Evolutionary conservation across 2,329 filamentous ascomycete genomes (phyloP), one percentile per base, ranked within the genome.

Genomic region (Apiospora marii): DNA sequence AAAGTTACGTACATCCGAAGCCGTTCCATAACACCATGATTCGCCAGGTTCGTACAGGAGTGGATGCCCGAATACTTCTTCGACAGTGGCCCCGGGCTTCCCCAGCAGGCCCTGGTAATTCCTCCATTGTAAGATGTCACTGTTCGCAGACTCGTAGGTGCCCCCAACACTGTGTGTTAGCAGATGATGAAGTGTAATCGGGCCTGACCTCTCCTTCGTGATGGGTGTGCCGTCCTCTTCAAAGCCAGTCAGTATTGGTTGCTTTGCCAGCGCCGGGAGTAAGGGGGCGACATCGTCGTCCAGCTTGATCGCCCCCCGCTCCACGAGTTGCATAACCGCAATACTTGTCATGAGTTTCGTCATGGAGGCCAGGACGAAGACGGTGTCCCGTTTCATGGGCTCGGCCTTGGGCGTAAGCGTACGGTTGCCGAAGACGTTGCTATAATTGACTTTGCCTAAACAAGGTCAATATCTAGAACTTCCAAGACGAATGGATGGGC

Each of bases 121-220:
- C 37, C 58, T 70, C 67, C 70, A 73, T 22, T 27, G 53, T 22
- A 46, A 30, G 24, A 73, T 72, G n/a, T 73, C 67, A 4, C 67
- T 22, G 43, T 41, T 68, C 2, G 58, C 34, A 67, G 83, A 82
- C 46, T 81, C 78, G 76, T 88, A 88, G 6, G 74, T 76, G 0
- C 81, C 74, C 1, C 87, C 87, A 0, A 83, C 81, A 41, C 82
- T 84, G 75, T 89, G 87, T 1, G 84, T 85, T 5, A 89, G 80
- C 2, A 89, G 80, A 51, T 84, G 83, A n/a, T 82, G 79, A 6
- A 88, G 78, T 4, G 85, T 87, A 70, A 89, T 83, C 19, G 81
- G 79, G 0, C 76, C 75, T 16, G 64, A 69, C 19, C 80, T 79
- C 12, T 77, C 72, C 13, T 77, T 77, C 6, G 80, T 75, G 12